Percentiles rank a stretch among this genome's conserved stretches.
These are phyloP conservation scores for Candida namnaoensis DNA, from an alignment of 805 yeast species.

Conservation along the genomic window DNA sequence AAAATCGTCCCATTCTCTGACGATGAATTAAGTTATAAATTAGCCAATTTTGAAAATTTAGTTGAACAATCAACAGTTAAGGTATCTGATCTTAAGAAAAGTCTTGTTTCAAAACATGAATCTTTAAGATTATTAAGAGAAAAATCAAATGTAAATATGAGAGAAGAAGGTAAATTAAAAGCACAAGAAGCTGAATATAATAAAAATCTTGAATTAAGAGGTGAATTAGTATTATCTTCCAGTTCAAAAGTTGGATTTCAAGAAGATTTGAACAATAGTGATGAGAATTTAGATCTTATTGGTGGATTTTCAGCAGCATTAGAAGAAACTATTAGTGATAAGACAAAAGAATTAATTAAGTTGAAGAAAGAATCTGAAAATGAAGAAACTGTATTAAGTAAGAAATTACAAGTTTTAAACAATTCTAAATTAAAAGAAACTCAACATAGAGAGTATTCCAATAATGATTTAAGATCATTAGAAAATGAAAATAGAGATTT, in stretches of 20 bases:
- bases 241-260: not conserved
- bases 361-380: constrained; percentile 5
- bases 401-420: constrained; percentile 11
- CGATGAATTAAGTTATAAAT: constrained; percentile 27
- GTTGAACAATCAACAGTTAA: constrained; percentile 20
- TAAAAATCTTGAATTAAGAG: constrained; percentile 10
- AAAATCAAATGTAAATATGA: constrained; percentile 27
- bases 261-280: not conserved
- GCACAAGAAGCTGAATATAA: constrained; percentile 31
- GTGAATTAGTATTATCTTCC: constrained; percentile 7
- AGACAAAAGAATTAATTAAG: constrained; percentile 3
- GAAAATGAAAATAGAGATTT: constrained; percentile 27
- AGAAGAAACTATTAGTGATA: constrained; percentile 1
- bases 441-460: constrained; percentile 32
- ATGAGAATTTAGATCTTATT: not conserved
- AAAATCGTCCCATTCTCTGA: constrained; percentile 35
- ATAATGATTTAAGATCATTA: constrained; percentile 28
- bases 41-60: constrained; percentile 31
- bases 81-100: constrained; percentile 15
- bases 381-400: constrained; percentile 9
- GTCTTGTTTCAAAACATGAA: constrained; percentile 14
- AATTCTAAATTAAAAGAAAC: constrained; percentile 31
- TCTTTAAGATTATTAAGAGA: constrained; percentile 20
- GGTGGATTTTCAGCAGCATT: not conserved
- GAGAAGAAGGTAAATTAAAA: constrained; percentile 47